Evolutionary conservation across 2,329 filamentous ascomycete genomes (phyloP).

Genomic region (Alternaria gansuensis): DNA sequence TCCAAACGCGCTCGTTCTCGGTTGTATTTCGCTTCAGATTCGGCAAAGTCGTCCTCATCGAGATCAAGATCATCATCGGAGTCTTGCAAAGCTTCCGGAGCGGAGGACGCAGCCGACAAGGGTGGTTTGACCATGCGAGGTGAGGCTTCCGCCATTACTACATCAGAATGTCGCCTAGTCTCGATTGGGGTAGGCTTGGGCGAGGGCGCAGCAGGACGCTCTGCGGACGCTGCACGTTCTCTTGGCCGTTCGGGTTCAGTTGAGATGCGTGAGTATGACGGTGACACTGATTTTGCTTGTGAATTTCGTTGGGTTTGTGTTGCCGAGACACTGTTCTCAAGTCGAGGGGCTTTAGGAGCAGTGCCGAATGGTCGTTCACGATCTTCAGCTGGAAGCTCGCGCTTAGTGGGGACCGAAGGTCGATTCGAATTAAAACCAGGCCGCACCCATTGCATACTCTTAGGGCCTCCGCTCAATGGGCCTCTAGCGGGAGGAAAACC

Average conservation of each 20-base stretch:
- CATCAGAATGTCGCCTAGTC: conserved; percentile 46
- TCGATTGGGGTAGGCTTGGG: conserved; percentile 44
- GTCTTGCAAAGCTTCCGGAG: conserved; percentile 48
- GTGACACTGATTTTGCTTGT: conserved; percentile 38
- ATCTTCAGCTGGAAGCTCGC: conserved; percentile 57
- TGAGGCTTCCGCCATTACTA: conserved; percentile 48
- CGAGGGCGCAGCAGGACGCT: conserved; percentile 31
- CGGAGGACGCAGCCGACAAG: conserved; percentile 44
- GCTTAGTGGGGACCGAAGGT: conserved; percentile 55
- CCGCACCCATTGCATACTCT: conserved; percentile 56
- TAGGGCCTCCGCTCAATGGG: conserved; percentile 46
- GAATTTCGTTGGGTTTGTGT: conserved; percentile 34
- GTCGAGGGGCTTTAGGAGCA: conserved; percentile 46
- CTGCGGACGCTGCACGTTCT: conserved; percentile 37
- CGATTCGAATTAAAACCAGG: conserved; percentile 51
- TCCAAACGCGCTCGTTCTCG: conserved; percentile 57
- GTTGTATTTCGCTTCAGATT: conserved; percentile 59
- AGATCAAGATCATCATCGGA: conserved; percentile 60
- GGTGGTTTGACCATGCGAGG: conserved; percentile 40
- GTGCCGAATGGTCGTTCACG: conserved; percentile 50
- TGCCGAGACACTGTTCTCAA: conserved; percentile 36
- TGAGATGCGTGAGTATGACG: conserved; percentile 29
- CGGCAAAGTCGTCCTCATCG: conserved; percentile 57
- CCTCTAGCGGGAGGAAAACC: conserved; percentile 42
- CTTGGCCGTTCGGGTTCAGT: conserved; percentile 29